phyloP scores from a whole-genome alignment of 352 stramenopile species.

The Pythium insidiosum region DNA sequence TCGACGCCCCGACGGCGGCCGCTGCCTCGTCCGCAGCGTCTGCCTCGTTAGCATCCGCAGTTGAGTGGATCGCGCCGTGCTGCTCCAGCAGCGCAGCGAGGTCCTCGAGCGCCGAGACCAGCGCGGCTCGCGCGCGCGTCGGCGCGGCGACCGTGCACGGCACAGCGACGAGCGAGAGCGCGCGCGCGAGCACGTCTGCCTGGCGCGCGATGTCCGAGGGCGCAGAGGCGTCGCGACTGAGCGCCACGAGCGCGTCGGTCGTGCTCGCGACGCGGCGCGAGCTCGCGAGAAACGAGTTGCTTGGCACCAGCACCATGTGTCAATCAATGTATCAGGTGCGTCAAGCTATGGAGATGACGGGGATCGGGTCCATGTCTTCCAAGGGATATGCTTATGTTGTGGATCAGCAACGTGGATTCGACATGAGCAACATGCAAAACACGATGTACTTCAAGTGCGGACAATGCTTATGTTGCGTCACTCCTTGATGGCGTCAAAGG shows the following conservation, averaged over 20 bases:
- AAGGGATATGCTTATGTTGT: too few species aligned
- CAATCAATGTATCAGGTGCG: too few species aligned
- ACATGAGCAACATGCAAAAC: too few species aligned
- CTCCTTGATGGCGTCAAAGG: conserved; percentile 48
- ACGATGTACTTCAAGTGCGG: too few species aligned
- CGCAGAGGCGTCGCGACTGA: conserved; percentile 10
- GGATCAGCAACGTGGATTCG: too few species aligned
- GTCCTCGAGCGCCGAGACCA: conserved; percentile 25
- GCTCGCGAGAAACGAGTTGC: too few species aligned
- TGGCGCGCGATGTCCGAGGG: conserved; percentile 6
- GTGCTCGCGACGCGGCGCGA: conserved; percentile 3
- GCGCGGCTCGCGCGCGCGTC: conserved; percentile 6
- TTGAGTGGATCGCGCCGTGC: conserved; percentile 1
- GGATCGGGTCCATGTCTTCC: too few species aligned
- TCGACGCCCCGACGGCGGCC: not conserved
- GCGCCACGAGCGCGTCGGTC: conserved; percentile 16
- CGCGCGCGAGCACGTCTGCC: conserved; percentile 16
- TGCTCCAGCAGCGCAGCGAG: conserved; percentile 21
- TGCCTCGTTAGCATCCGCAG: conserved; percentile 2
- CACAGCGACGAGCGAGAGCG: conserved; percentile 12
- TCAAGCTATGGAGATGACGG: too few species aligned
- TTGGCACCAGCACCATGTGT: too few species aligned
- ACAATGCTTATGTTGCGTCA: conserved; percentile 3
- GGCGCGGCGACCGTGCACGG: conserved; percentile 12
- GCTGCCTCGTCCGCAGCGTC: not conserved